These are phyloP conservation scores for Cytospora piceae DNA, from an alignment of 2,329 filamentous ascomycete genomes.

Conservation along the genomic window DNA sequence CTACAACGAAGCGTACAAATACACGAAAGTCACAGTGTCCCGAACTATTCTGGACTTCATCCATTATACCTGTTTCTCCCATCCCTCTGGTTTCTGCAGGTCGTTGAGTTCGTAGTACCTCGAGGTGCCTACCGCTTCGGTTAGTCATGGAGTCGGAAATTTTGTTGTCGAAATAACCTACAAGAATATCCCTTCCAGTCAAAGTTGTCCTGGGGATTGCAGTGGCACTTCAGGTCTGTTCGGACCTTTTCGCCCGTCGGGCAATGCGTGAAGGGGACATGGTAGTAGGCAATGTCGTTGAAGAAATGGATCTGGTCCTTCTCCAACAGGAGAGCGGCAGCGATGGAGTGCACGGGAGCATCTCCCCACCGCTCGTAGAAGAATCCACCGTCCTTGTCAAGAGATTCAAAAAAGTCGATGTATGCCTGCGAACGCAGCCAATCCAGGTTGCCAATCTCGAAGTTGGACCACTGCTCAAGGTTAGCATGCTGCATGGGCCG, in stretches of 20 bases:
- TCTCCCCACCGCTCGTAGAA: slow-evolving; percentile 99
- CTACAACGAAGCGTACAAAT: slow-evolving; percentile 15
- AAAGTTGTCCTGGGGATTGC: slow-evolving; percentile 96
- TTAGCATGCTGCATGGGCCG: not conserved
- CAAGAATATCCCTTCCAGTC: slow-evolving; percentile 99
- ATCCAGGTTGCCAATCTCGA: slow-evolving; percentile 91
- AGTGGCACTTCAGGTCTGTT: slow-evolving; percentile 86
- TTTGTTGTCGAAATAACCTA: slow-evolving; percentile 53
- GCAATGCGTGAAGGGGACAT: slow-evolving; percentile 97
- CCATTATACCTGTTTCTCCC: slow-evolving; percentile 69
- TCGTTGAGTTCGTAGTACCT: slow-evolving; percentile 84
- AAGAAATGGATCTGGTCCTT: slow-evolving; percentile 98
- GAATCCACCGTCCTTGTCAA: slow-evolving; percentile 93
- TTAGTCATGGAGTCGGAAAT: slow-evolving; percentile 2
- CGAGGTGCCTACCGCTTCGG: slow-evolving; percentile 66
- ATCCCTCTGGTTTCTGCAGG: slow-evolving; percentile 82
- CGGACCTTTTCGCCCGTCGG: slow-evolving; percentile 86
- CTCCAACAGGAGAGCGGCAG: slow-evolving; percentile 80
- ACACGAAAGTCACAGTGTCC: slow-evolving; percentile 14
- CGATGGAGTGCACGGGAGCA: slow-evolving; percentile 97
- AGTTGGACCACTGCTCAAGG: slow-evolving; percentile 85
- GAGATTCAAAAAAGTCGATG: slow-evolving; percentile 83
- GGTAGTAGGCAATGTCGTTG: slow-evolving; percentile 98
- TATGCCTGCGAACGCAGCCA: slow-evolving; percentile 93
- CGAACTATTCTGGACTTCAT: not conserved